phyloP scores from a whole-genome alignment of 1,139 yeast species.

The Debaryomyces fabryi region DNA sequence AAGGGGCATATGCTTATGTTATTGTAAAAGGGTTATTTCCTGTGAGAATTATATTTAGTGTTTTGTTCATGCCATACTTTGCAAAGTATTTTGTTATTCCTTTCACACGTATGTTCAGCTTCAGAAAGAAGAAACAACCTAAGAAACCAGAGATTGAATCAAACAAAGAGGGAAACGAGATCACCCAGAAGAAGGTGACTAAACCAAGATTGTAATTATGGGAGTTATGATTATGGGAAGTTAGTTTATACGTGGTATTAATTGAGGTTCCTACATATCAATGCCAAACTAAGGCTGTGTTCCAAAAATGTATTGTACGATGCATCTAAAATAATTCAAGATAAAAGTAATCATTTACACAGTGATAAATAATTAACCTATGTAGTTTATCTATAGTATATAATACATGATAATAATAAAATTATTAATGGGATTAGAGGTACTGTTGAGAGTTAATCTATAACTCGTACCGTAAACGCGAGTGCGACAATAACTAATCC shows the following conservation, averaged over 20 bases:
- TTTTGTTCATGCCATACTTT: slow-evolving; percentile 67
- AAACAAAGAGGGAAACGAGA: slow-evolving; percentile 11
- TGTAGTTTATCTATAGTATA: slow-evolving; percentile 7
- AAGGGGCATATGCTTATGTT: slow-evolving; percentile 90
- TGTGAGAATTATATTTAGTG: slow-evolving; percentile 56
- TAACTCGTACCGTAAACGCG: neutral
- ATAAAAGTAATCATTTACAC: neutral
- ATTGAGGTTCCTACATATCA: neutral
- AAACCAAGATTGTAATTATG: slow-evolving; percentile 34
- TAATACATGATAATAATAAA: slow-evolving; percentile 5
- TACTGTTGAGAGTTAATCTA: slow-evolving; percentile 1
- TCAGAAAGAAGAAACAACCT: slow-evolving; percentile 16
- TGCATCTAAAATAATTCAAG: neutral
- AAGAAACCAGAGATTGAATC: slow-evolving; percentile 9
- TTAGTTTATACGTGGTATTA: neutral
- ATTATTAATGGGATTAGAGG: slow-evolving; percentile 4
- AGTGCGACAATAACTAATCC: slow-evolving; percentile 22
- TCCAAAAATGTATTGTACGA: neutral
- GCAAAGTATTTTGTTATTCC: slow-evolving; percentile 65
- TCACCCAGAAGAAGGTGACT: slow-evolving; percentile 25
- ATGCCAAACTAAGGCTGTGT: neutral
- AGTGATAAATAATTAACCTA: slow-evolving; percentile 1
- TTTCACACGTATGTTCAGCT: slow-evolving; percentile 37
- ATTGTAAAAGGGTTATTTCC: slow-evolving; percentile 70
- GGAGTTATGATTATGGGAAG: neutral